Conservation (phyloP, 139 green algal genomes). For the Auxenochlorella pyrenoidosa region DNA sequence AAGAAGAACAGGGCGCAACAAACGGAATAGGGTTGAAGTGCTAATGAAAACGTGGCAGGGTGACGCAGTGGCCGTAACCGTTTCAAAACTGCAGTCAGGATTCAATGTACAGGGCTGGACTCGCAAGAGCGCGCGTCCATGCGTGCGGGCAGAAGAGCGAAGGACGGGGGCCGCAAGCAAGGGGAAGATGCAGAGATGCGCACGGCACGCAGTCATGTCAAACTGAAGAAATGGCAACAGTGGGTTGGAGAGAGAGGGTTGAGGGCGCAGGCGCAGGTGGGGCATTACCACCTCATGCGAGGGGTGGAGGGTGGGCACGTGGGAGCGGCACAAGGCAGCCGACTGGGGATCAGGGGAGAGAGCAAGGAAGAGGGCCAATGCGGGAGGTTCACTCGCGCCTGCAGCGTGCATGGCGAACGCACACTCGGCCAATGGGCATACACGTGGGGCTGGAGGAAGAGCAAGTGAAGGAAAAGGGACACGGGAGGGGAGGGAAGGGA, state of each 20-base stretch:
- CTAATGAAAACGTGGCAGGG: background rate
- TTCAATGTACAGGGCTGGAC: no score
- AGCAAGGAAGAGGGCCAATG: background rate
- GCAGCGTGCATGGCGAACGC: no score
- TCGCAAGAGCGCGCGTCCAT: no score
- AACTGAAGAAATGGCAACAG: background rate
- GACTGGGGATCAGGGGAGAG: background rate
- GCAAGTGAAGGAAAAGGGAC: no score
- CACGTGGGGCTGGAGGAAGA: no score
- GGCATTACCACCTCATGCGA: background rate
- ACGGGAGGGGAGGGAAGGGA: no score
- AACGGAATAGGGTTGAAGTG: background rate
- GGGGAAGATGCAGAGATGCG: background rate
- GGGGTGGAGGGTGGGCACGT: no score
- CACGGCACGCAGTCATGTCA: background rate
- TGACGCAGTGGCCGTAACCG: background rate
- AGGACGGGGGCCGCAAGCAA: background rate
- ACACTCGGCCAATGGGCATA: no score
- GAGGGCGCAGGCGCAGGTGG: background rate
- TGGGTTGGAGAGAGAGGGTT: background rate
- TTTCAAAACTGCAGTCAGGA: background rate
- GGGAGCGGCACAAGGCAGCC: background rate
- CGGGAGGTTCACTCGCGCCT: no score
- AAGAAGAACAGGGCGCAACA: background rate
- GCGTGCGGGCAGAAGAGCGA: background rate